A percentile compares a stretch with the other conserved stretches of the same genome.
Conservation (phyloP, 2,329 filamentous ascomycete genomes). For the Diplocarpon rosae region DNA sequence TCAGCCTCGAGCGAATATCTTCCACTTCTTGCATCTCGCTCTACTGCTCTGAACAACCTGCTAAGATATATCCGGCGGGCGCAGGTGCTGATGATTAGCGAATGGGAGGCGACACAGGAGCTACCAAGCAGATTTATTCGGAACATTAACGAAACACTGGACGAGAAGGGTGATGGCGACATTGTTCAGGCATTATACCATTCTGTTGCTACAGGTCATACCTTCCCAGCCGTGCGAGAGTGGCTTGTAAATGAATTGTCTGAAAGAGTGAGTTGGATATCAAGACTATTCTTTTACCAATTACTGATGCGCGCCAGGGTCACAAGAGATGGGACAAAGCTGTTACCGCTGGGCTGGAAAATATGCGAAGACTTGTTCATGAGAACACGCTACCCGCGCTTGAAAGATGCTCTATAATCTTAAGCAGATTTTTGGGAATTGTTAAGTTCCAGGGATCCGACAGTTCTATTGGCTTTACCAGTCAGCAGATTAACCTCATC, state of each 20-base stretch:
- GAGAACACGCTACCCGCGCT: slow-evolving; percentile 83
- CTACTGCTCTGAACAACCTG: slow-evolving; percentile 77
- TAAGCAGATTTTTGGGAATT: slow-evolving; percentile 73
- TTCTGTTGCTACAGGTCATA: slow-evolving; percentile 73
- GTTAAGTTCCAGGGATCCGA: slow-evolving; percentile 65
- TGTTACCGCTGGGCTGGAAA: slow-evolving; percentile 65
- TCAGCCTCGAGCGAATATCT: slow-evolving; percentile 69
- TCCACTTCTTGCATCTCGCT: slow-evolving; percentile 74
- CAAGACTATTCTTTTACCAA: neutral
- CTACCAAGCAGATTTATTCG: slow-evolving; percentile 68
- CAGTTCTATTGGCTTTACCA: slow-evolving; percentile 55
- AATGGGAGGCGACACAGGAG: slow-evolving; percentile 75
- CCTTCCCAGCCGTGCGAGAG: slow-evolving; percentile 63
- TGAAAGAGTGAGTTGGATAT: slow-evolving; percentile 50
- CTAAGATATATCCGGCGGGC: slow-evolving; percentile 76
- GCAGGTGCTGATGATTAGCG: slow-evolving; percentile 64
- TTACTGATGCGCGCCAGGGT: slow-evolving; percentile 41
- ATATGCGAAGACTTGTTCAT: slow-evolving; percentile 66
- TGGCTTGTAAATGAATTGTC: slow-evolving; percentile 80
- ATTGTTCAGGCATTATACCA: slow-evolving; percentile 75
- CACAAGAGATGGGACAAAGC: slow-evolving; percentile 94
- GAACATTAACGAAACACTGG: slow-evolving; percentile 65
- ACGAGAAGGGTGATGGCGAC: slow-evolving; percentile 50
- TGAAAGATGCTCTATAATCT: slow-evolving; percentile 69
- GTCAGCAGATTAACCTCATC: slow-evolving; percentile 49